Conservation (phyloP, 2,329 filamentous ascomycete genomes). For the Beauveria caledonica region DNA sequence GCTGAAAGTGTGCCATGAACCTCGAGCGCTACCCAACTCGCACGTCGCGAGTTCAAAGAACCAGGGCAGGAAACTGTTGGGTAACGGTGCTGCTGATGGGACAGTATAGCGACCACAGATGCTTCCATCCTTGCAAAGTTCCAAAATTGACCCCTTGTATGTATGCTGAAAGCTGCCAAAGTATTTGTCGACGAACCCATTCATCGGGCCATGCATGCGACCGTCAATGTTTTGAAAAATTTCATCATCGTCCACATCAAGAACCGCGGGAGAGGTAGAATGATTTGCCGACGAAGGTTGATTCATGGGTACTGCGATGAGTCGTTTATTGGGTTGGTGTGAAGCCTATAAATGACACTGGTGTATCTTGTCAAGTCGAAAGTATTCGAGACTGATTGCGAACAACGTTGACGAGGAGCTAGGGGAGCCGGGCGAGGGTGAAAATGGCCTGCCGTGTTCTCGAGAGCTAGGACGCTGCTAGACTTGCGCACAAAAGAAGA, state of each 20-base stretch:
- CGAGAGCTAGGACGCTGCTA: too few species aligned
- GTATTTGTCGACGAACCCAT: neutral
- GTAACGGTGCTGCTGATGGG: slow-evolving; percentile 12
- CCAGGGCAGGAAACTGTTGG: slow-evolving; percentile 15
- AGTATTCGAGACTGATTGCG: neutral
- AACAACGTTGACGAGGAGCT: neutral
- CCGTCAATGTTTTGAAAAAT: neutral
- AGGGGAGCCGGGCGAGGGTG: neutral
- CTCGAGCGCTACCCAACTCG: slow-evolving; percentile 8
- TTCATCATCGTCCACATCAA: neutral
- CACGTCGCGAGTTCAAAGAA: slow-evolving; percentile 13
- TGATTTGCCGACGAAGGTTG: neutral
- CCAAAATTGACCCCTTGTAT: neutral
- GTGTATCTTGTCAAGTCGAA: neutral
- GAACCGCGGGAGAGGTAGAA: neutral
- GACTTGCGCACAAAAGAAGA: neutral
- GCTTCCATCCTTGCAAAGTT: neutral
- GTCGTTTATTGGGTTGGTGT: neutral
- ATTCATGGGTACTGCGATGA: neutral
- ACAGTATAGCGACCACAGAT: slow-evolving; percentile 10
- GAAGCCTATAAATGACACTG: neutral
- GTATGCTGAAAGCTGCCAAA: neutral
- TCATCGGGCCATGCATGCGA: neutral
- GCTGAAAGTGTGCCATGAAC: neutral
- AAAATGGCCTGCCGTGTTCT: too few species aligned